These are phyloP conservation scores for Kitagawia praeruptora DNA, from an alignment of 129 eudicot genomes.

Conservation along the genomic window DNA sequence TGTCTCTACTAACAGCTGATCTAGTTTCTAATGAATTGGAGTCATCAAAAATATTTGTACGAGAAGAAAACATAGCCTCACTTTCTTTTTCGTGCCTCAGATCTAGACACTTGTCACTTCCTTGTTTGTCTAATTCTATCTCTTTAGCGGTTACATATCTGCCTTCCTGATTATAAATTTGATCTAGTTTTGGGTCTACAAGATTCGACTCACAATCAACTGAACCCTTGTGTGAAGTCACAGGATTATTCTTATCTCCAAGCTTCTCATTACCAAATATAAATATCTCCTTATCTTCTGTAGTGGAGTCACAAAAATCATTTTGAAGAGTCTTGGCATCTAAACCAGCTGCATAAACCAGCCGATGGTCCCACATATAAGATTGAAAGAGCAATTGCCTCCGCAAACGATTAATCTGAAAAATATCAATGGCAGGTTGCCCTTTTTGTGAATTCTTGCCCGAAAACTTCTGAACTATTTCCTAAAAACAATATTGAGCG, in stretches of 20 bases:
- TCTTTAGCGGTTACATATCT: constrained; percentile 18
- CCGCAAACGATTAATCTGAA: constrained; percentile 67
- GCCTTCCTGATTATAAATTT: constrained; percentile 20
- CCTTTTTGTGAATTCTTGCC: constrained; percentile 47
- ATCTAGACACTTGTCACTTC: constrained; percentile 18
- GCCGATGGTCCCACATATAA: constrained; percentile 87
- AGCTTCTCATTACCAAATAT: constrained; percentile 20
- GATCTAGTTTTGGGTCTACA: constrained; percentile 15
- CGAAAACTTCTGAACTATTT: constrained; percentile 40
- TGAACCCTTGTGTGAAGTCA: constrained; percentile 21
- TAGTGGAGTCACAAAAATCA: constrained; percentile 11
- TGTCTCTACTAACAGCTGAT: constrained; percentile 39
- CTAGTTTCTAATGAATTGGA: constrained; percentile 29
- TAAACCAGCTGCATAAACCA: constrained; percentile 53
- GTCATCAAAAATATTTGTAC: constrained; percentile 15
- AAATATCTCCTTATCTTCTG: constrained; percentile 25
- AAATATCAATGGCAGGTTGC: constrained; percentile 60
- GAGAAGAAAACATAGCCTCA: constrained; percentile 15
- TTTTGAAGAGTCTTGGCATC: constrained; percentile 29
- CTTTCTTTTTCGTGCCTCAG: constrained; percentile 19
- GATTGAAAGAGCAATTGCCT: constrained; percentile 80
- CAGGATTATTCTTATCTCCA: constrained; percentile 9
- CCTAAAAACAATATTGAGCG: constrained; percentile 36
- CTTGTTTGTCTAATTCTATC: constrained; percentile 18
- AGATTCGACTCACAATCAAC: constrained; percentile 25